Conservation (phyloP, 306 rosid genomes). For the Dryas drummondii region DNA sequence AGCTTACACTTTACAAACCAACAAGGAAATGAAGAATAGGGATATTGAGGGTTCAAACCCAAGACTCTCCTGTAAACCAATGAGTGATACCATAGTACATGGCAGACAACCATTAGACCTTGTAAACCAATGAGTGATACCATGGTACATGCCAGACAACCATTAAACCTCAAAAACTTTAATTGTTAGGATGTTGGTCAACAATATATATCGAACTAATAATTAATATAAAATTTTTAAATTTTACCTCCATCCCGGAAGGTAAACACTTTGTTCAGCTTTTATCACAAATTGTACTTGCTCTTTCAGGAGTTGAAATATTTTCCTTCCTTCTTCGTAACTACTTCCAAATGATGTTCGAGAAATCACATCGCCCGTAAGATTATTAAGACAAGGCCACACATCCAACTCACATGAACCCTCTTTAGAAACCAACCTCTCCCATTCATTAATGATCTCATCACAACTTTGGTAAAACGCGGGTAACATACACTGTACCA, state of each 20-base stretch:
- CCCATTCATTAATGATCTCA: conserved; percentile 32
- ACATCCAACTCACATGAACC: conserved; percentile 3
- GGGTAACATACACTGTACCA: conserved; percentile 20
- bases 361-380: conserved; percentile 37
- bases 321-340: conserved; percentile 34
- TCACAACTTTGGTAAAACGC: conserved; percentile 13
- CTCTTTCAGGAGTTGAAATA: conserved; percentile 34
- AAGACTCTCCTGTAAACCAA: too few relatives aligned
- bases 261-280: not conserved
- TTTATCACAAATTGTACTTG: not conserved
- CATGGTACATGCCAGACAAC: too few relatives aligned
- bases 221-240: too few relatives aligned
- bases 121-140: too few relatives aligned
- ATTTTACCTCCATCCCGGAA: conserved; percentile 17
- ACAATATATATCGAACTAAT: too few relatives aligned
- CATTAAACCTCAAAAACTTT: too few relatives aligned
- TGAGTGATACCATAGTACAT: too few relatives aligned
- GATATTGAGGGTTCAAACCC: too few relatives aligned
- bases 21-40: too few relatives aligned
- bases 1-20: too few relatives aligned
- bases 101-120: too few relatives aligned
- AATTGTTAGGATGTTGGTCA: too few relatives aligned
- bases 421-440: not conserved
- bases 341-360: conserved; percentile 51
- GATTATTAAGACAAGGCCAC: conserved; percentile 18